Conservation (phyloP, 2,329 filamentous ascomycete species). For the Sporothrix humicola region DNA sequence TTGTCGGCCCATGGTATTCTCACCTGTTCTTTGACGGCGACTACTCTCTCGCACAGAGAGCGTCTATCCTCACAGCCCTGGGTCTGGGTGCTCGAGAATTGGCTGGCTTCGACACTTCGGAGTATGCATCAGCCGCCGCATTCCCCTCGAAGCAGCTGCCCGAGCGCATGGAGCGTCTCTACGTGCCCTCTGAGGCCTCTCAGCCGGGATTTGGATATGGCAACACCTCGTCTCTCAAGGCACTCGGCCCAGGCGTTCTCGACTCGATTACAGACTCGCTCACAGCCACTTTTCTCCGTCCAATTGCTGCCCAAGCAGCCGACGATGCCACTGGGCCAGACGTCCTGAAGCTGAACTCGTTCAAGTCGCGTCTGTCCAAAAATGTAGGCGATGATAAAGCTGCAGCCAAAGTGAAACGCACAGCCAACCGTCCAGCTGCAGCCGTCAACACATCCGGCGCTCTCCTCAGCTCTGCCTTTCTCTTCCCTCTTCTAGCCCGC, state of each 20-base stretch:
- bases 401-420: slow-evolving; percentile 36
- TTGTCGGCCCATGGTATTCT: slow-evolving; percentile 83
- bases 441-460: slow-evolving; percentile 80
- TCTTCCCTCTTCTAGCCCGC: slow-evolving; percentile 82
- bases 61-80: slow-evolving; percentile 78
- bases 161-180: slow-evolving; percentile 73
- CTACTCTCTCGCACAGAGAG: slow-evolving; percentile 84
- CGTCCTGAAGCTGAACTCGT: slow-evolving; percentile 85
- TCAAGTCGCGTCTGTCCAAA: slow-evolving; percentile 77
- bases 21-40: slow-evolving; percentile 90
- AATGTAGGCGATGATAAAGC: slow-evolving; percentile 48
- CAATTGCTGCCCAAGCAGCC: slow-evolving; percentile 80
- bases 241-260: slow-evolving; percentile 64
- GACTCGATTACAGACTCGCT: slow-evolving; percentile 71
- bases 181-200: slow-evolving; percentile 50
- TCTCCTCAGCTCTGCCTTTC: slow-evolving; percentile 77
- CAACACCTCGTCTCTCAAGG: slow-evolving; percentile 52
- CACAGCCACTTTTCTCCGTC: slow-evolving; percentile 75
- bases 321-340: slow-evolving; percentile 80
- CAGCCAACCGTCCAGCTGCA: slow-evolving; percentile 58
- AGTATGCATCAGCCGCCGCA: slow-evolving; percentile 54
- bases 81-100: slow-evolving; percentile 84
- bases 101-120: slow-evolving; percentile 71
- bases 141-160: slow-evolving; percentile 87
- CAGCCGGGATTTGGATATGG: slow-evolving; percentile 35